Evolutionary conservation across 169 alveolate species (phyloP), one percentile per base, ranked within the genome.

Genomic region (Cryptosporidium muris): DNA sequence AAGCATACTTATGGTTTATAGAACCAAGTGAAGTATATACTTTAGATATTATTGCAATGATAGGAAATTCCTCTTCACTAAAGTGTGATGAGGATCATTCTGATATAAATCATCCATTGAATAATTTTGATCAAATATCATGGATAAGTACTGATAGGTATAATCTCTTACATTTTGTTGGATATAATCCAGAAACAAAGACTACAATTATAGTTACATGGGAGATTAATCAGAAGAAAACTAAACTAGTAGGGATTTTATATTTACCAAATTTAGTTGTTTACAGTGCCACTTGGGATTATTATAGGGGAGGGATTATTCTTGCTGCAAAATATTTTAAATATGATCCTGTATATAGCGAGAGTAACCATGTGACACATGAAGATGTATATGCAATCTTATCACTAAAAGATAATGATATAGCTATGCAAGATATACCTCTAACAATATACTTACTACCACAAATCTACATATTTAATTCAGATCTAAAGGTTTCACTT

Each of bases 231-330:
- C 40, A 66, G 34, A 66, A 66, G 51, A 38, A 66, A 11, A 58
- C 81, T 16, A 66, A 48, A 36, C 51, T 66, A n/a, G 64, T 36
- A 62, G 25, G 37, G 51, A 34, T 66, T 38, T 34, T 66, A 16
- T 52, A 36, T 64, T 14, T 66, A 2, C 64, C 81, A 2, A 52
- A 38, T 37, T 7, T 51, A 9, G 11, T 14, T 9, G 37, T 51
- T 16, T 51, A 66, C 47, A 45, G 40, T 2, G 45, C 51, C 2
- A 45, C 63, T 43, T 66, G 81, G 81, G 81, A 66, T 16, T 34
- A 51, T 3, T 66, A 51, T 37, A 66, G 81, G 51, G 51, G 51
- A 11, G 81, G 81, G 37, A 40, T 66, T 48, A 16, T 66, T 9
- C 12, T 49, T 8, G 1, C 12, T 12, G 12, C 54, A 49, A 25